Evolutionary conservation across 345 rosid species (phyloP).

Genomic region (Salix udensis): DNA sequence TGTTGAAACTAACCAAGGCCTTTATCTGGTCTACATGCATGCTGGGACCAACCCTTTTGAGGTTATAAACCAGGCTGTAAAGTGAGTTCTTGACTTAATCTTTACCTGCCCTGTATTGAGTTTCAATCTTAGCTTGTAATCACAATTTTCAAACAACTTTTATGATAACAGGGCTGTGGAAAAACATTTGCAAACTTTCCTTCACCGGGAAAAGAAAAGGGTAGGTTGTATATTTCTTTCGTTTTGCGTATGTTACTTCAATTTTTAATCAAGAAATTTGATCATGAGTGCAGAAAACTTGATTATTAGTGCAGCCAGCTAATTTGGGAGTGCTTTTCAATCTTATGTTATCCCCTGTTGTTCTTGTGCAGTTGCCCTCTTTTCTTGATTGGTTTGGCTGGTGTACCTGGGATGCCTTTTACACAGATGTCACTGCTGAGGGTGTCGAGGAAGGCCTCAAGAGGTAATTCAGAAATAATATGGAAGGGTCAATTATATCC

Average conservation of each 20-base stretch:
- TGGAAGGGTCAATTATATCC: conserved; percentile 3
- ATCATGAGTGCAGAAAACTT: neutral
- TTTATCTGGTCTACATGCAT: conserved; percentile 81
- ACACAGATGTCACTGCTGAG: conserved; percentile 93
- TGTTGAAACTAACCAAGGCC: conserved; percentile 84
- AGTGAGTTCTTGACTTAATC: conserved; percentile 42
- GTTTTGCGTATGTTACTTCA: neutral
- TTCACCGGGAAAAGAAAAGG: conserved; percentile 83
- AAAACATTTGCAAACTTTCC: conserved; percentile 80
- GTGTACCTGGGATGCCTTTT: conserved; percentile 99
- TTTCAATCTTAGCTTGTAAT: neutral
- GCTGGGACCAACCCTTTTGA: conserved; percentile 96
- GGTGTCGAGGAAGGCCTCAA: conserved; percentile 89
- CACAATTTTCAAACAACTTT: neutral
- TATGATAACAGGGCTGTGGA: conserved; percentile 64
- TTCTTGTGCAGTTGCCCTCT: conserved; percentile 59
- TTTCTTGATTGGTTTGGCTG: conserved; percentile 97
- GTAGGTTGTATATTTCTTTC: conserved; percentile 25
- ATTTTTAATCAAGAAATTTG: neutral
- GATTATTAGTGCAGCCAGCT: no score
- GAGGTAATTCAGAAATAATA: conserved; percentile 46
- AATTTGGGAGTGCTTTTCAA: neutral
- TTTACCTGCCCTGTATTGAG: neutral
- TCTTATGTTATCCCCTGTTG: conserved; percentile 15
- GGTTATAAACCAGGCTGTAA: conserved; percentile 85